Evolutionary conservation across 176 grass and related monocot genomes (phyloP).

Genomic region (Neostapfia colusana): DNA sequence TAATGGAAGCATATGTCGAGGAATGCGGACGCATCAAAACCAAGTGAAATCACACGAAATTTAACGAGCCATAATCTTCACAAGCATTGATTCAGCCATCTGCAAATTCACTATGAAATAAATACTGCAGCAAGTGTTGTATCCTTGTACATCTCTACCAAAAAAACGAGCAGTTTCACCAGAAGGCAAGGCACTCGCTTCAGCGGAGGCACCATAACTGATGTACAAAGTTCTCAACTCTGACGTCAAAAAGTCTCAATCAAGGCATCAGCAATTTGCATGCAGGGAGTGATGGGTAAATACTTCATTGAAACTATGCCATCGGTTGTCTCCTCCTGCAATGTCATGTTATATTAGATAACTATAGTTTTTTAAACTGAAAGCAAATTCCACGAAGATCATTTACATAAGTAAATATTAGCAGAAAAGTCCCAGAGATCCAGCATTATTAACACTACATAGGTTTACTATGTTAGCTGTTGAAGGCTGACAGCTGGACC

Average conservation of each 20-base stretch:
- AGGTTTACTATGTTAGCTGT: neutral
- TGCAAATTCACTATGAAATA: constrained; percentile 30
- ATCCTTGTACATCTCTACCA: constrained; percentile 51
- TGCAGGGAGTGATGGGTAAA: constrained; percentile 30
- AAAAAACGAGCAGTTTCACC: constrained; percentile 40
- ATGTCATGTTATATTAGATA: constrained; percentile 26
- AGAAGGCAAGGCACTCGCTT: constrained; percentile 23
- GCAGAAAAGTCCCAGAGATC: neutral
- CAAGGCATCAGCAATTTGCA: constrained; percentile 31
- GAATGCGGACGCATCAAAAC: neutral
- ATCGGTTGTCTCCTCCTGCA: constrained; percentile 88
- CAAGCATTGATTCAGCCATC: constrained; percentile 2
- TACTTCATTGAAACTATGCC: constrained; percentile 54
- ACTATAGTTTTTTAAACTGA: constrained; percentile 1
- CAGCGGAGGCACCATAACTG: constrained; percentile 38
- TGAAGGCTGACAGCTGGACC: neutral
- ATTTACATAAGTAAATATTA: neutral
- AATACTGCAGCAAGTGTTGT: constrained; percentile 10
- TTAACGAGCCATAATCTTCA: constrained; percentile 16
- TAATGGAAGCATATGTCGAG: too few relatives aligned
- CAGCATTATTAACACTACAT: neutral
- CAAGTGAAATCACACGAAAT: neutral
- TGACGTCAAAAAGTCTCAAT: constrained; percentile 49
- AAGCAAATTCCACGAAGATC: neutral
- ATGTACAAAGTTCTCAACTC: constrained; percentile 21